A percentile compares a stretch with the other conserved stretches of the same genome.
phyloP scores from a whole-genome alignment of 1,139 yeast species.

The Debaryomyces udenii region DNA sequence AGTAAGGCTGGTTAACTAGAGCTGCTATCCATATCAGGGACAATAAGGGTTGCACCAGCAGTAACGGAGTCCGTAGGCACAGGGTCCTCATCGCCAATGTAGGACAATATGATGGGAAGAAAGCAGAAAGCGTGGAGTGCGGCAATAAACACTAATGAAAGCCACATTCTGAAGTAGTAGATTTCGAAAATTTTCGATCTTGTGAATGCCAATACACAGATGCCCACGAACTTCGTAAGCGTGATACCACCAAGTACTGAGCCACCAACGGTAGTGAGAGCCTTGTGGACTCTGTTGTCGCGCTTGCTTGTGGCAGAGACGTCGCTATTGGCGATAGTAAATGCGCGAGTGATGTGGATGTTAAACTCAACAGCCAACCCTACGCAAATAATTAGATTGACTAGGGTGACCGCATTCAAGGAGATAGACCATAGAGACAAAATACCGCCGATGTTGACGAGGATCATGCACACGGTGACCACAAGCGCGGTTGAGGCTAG shows the following conservation, averaged over 20 bases:
- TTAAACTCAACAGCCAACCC: conserved; percentile 95
- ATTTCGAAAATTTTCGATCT: conserved; percentile 84
- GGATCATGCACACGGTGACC: conserved; percentile 61
- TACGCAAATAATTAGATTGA: conserved; percentile 83
- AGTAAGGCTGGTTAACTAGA: conserved; percentile 2
- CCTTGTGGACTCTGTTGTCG: conserved; percentile 19
- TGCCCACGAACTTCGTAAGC: conserved; percentile 86
- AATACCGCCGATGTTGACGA: conserved; percentile 76
- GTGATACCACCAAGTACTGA: conserved; percentile 91
- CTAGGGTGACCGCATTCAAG: conserved; percentile 86
- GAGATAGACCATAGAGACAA: conserved; percentile 78
- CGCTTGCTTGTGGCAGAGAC: neutral
- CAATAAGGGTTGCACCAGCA: conserved; percentile 3
- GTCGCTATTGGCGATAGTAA: conserved; percentile 33
- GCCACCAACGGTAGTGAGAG: conserved; percentile 78
- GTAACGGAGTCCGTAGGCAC: neutral
- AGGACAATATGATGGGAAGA: conserved; percentile 72
- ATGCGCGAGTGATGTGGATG: conserved; percentile 82
- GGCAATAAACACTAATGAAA: conserved; percentile 75
- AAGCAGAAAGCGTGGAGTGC: conserved; percentile 77
- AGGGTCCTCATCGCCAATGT: conserved; percentile 45
- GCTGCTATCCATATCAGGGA: neutral
- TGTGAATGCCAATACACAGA: conserved; percentile 82
- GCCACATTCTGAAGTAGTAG: conserved; percentile 95
- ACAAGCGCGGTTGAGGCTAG: conserved; percentile 60